Base-by-base conservation (phyloP, 768 basidiomycete genomes). In the Phylloporus rhodoxanthus region DNA sequence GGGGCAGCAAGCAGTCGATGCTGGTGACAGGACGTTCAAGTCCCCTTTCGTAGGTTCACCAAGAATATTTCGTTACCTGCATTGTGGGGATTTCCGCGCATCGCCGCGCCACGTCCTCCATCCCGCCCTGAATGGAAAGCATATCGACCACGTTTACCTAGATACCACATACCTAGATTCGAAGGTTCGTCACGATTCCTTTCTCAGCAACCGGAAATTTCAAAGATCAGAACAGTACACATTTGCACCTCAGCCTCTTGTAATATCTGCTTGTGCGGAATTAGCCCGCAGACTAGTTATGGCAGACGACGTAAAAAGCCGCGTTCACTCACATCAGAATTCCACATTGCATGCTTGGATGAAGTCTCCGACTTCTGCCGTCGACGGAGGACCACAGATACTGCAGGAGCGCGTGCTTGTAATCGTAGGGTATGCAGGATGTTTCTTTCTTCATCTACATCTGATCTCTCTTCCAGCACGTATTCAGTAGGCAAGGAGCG, bases 401-500 rank as follows among this genome's bases (percentile, higher is more conserved):
- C 71, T 61, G 29, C 60, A 60, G 25, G 70, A 67, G 11, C 72
- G 70, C 28, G 67, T 70, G 25, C 69, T 91, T 13, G 73, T 92
- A 48, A 77, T 90, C 29, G 79, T 91, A 11, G 89, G 89, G 90
- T 89, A 61, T 4, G 75, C 39, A 32, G 23, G 5, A 15, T 43
- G 8, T 11, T 9, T 15, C 8, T 8, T 8, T 36, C 21, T 17
- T 32, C 20, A 40, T 26, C 34, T n/a, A 19, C 19, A 15, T 11
- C 45, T 57, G 23, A 55, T 23, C 20, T 20, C 11, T 43, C n/a
- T 39, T 47, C 34, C 52, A 91, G 92, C 9, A 97, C 96, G 0
- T 99, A 99, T 68, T 91, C 91, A 0, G 91, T 98, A 43, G 96
- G 96, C 34, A 99, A 99, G 66, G 96, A 99, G 67, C 83, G 96